Evolutionary conservation across 345 rosid species (phyloP).

Genomic region (Syzygium jambos): DNA sequence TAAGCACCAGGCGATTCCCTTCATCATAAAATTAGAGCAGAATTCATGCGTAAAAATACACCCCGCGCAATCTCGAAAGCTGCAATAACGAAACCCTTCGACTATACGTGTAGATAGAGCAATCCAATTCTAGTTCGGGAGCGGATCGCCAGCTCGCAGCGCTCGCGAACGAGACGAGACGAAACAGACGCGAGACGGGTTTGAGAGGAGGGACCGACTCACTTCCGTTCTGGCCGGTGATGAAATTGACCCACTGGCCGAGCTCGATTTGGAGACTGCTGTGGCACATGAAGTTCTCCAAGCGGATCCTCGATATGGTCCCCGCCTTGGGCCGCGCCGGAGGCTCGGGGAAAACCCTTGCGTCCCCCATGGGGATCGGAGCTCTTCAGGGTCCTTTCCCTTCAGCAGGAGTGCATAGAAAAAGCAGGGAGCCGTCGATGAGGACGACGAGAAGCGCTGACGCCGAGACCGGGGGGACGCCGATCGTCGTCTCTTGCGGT

Average conservation of each 20-base stretch:
- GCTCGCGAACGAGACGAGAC: neutral
- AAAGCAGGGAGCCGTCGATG: neutral
- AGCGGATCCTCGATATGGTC: conserved; percentile 49
- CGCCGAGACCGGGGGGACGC: neutral
- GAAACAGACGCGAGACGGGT: neutral
- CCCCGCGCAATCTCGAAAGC: neutral
- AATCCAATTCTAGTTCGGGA: neutral
- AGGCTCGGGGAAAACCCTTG: conserved; percentile 18
- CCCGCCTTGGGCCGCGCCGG: conserved; percentile 54
- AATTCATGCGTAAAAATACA: neutral
- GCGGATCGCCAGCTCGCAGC: neutral
- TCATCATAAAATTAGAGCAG: neutral
- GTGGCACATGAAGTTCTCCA: conserved; percentile 96
- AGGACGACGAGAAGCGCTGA: neutral
- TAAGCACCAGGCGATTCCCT: neutral
- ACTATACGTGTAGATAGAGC: neutral
- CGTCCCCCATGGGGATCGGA: conserved; percentile 29
- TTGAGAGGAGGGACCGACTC: conserved; percentile 3
- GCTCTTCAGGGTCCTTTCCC: neutral
- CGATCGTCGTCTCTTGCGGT: neutral
- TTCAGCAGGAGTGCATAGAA: neutral
- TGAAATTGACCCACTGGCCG: conserved; percentile 83
- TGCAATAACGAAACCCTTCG: neutral
- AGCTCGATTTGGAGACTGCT: conserved; percentile 71
- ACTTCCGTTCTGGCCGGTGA: conserved; percentile 98